Evolutionary conservation across 164 flowering plant genomes (phyloP).

Genomic region (Amborella trichopoda): DNA sequence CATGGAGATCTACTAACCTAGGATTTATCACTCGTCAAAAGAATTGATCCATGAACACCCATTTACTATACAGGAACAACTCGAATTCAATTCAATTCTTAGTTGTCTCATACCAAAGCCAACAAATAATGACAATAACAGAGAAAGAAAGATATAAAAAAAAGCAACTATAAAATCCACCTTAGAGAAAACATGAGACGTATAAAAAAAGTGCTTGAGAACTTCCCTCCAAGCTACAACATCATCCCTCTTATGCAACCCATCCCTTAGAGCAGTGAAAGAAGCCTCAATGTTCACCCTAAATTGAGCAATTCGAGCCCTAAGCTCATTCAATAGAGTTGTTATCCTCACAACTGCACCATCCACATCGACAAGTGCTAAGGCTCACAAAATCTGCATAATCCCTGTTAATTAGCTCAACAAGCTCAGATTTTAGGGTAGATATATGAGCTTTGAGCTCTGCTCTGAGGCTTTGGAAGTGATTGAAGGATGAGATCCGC

Average conservation of each 20-base stretch:
- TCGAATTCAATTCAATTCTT: no score
- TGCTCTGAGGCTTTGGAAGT: conserved; percentile 80
- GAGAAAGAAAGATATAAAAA: no score
- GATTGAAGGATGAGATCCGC: no score
- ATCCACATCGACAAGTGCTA: conserved; percentile 86
- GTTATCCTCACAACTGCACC: conserved; percentile 74
- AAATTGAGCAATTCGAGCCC: conserved; percentile 53
- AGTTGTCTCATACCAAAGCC: no score
- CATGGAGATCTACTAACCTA: no score
- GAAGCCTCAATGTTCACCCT: conserved; percentile 16
- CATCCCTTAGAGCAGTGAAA: conserved; percentile 28
- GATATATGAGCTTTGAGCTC: conserved; percentile 73
- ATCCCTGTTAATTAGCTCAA: conserved; percentile 90
- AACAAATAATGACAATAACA: no score
- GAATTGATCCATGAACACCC: no score
- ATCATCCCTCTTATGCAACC: conserved; percentile 59
- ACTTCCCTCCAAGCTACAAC: conserved; percentile 70
- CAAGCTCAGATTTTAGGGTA: conserved; percentile 71
- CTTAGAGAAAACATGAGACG: conserved; percentile 94
- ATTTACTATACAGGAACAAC: no score
- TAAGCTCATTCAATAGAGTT: conserved; percentile 65
- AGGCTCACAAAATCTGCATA: conserved; percentile 85
- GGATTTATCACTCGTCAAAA: no score
- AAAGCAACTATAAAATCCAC: no score
- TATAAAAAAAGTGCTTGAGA: conserved; percentile 73